A percentile compares a stretch with the other conserved stretches of the same genome.
These are phyloP conservation scores for Aureobasidium leucospermi DNA, from an alignment of 2,329 filamentous ascomycete species.

Conservation along the genomic window DNA sequence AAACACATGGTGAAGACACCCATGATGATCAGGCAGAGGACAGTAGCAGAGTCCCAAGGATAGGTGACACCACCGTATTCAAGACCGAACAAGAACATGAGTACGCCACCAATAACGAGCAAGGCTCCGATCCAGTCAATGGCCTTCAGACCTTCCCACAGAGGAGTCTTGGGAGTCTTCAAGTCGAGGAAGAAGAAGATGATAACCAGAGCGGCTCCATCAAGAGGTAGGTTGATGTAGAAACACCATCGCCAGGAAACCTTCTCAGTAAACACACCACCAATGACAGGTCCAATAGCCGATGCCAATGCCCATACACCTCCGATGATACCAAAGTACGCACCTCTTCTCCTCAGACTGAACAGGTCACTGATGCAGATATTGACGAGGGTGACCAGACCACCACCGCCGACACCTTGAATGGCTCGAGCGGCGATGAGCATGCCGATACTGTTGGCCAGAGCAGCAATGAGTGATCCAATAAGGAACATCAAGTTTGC, in stretches of 20 bases:
- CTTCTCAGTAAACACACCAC: constrained; percentile 57
- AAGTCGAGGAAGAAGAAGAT: constrained; percentile 58
- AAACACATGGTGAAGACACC: constrained; percentile 32
- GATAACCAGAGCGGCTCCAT: constrained; percentile 51
- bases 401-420: constrained; percentile 58
- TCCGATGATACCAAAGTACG: constrained; percentile 59
- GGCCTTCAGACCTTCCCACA: constrained; percentile 54
- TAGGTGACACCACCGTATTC: constrained; percentile 72
- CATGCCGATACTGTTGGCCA: constrained; percentile 53
- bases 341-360: constrained; percentile 47
- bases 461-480: constrained; percentile 53
- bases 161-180: constrained; percentile 58
- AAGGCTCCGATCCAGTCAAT: constrained; percentile 61
- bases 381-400: constrained; percentile 56
- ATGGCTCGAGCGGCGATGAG: constrained; percentile 54
- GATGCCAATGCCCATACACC: constrained; percentile 61
- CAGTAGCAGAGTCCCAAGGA: constrained; percentile 67
- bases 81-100: constrained; percentile 81
- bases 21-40: constrained; percentile 30
- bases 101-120: constrained; percentile 64
- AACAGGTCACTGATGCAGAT: constrained; percentile 59
- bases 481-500: constrained; percentile 57
- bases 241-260: constrained; percentile 38
- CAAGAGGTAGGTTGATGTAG: constrained; percentile 50
- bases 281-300: constrained; percentile 59